phyloP scores from a whole-genome alignment of 2,329 filamentous ascomycete species.

The Sporothrix euskadiensis region DNA sequence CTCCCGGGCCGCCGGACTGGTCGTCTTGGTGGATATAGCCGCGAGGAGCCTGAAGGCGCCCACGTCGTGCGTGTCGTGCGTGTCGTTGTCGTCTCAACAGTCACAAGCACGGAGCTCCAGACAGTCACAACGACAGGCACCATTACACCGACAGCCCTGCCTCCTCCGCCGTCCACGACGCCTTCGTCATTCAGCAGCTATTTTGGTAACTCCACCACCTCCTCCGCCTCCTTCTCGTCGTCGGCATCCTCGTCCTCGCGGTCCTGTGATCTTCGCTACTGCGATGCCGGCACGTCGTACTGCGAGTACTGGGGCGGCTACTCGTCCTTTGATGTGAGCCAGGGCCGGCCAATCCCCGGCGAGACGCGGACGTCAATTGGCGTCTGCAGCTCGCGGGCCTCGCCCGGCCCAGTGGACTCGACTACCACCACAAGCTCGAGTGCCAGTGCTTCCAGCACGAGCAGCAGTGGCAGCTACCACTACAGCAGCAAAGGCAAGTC shows the following conservation, averaged over 20 bases:
- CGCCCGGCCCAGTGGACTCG: slow-evolving; percentile 5
- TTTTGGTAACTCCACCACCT: not conserved
- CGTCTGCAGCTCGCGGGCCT: slow-evolving; percentile 19
- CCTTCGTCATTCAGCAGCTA: not conserved
- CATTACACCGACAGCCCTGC: not conserved
- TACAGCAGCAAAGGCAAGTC: not conserved
- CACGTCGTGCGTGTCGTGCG: not conserved
- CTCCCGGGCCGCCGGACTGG: slow-evolving; percentile 4
- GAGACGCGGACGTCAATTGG: slow-evolving; percentile 31
- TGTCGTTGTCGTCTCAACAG: not conserved
- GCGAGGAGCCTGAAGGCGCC: not conserved
- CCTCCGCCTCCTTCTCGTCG: not conserved
- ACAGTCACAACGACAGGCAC: slow-evolving; percentile 12
- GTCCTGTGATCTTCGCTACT: slow-evolving; percentile 32
- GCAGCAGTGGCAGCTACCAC: not conserved
- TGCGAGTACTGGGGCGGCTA: slow-evolving; percentile 35
- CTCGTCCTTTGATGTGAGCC: slow-evolving; percentile 31
- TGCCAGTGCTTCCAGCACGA: not conserved
- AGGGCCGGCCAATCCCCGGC: slow-evolving; percentile 30
- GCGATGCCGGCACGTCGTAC: slow-evolving; percentile 31
- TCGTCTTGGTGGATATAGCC: not conserved
- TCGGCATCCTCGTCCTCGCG: not conserved
- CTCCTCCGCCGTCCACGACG: not conserved
- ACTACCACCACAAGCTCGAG: not conserved
- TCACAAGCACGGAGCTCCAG: not conserved